phyloP scores from a whole-genome alignment of 345 rosid genomes.

The Arabis hirsuta region DNA sequence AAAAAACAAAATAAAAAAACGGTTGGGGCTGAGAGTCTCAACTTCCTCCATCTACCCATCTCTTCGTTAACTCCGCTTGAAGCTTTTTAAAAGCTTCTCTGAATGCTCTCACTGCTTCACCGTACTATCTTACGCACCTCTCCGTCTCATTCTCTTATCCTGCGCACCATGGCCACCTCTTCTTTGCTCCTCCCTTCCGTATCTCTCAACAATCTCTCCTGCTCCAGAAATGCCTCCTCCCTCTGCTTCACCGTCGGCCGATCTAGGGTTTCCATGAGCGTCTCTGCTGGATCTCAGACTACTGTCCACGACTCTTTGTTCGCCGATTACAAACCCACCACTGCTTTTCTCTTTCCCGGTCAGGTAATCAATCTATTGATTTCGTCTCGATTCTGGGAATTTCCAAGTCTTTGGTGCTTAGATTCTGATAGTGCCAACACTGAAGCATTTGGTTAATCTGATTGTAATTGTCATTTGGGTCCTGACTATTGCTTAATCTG shows the following conservation, averaged over 20 bases:
- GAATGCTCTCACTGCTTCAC: constrained; percentile 47
- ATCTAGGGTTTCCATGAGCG: constrained; percentile 72
- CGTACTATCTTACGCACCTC: constrained; percentile 40
- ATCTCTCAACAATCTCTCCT: constrained; percentile 43
- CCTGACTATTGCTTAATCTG: no score
- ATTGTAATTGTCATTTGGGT: background rate
- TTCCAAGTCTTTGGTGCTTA: background rate
- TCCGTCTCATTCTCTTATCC: constrained; percentile 34
- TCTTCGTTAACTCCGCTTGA: constrained; percentile 52
- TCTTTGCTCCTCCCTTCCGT: constrained; percentile 53
- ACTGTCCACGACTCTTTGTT: constrained; percentile 65
- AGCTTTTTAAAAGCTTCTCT: constrained; percentile 12
- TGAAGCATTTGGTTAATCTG: background rate
- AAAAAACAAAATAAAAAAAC: no score
- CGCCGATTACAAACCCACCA: constrained; percentile 72
- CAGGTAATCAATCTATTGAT: constrained; percentile 55
- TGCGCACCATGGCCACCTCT: constrained; percentile 48
- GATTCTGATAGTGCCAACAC: background rate
- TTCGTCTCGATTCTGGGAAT: background rate
- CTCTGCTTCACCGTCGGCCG: constrained; percentile 46
- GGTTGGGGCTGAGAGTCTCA: no score
- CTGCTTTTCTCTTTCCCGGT: constrained; percentile 92
- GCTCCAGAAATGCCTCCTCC: constrained; percentile 38
- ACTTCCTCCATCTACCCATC: constrained; percentile 46
- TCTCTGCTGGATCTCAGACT: constrained; percentile 64